phyloP scores from a whole-genome alignment of 2,329 filamentous ascomycete genomes.

The Epichloe coenophiala region DNA sequence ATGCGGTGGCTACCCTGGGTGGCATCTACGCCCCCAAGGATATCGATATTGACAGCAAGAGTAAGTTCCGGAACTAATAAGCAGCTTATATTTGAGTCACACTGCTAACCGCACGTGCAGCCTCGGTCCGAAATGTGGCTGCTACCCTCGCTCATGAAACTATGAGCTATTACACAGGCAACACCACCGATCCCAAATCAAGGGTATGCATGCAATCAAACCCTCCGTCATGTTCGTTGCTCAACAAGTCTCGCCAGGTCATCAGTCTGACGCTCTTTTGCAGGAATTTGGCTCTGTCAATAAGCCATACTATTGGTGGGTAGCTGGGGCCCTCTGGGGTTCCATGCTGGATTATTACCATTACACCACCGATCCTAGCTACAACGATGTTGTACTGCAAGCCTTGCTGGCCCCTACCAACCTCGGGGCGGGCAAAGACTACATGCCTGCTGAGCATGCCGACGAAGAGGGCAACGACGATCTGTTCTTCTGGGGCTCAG shows the following conservation, averaged over 20 bases:
- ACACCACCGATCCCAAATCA: conserved; percentile 34
- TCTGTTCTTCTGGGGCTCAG: conserved; percentile 60
- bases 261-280: neutral
- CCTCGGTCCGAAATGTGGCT: conserved; percentile 47
- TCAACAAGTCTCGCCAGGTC: neutral
- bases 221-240: neutral
- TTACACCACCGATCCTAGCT: conserved; percentile 47
- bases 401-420: conserved; percentile 43
- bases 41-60: conserved; percentile 23
- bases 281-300: conserved; percentile 49
- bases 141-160: conserved; percentile 46
- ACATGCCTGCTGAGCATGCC: conserved; percentile 41
- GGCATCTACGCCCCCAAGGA: conserved; percentile 21
- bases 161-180: conserved; percentile 53
- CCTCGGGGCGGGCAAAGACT: conserved; percentile 43
- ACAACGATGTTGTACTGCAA: conserved; percentile 45
- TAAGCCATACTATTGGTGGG: conserved; percentile 57
- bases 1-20: conserved; percentile 12
- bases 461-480: conserved; percentile 62
- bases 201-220: conserved; percentile 18
- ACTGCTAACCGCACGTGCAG: conserved; percentile 22
- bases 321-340: conserved; percentile 52
- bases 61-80: conserved; percentile 16
- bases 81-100: neutral
- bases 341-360: conserved; percentile 57